phyloP scores from a whole-genome alignment of 148 eudicot genomes.

The Fagopyrum esculentum region DNA sequence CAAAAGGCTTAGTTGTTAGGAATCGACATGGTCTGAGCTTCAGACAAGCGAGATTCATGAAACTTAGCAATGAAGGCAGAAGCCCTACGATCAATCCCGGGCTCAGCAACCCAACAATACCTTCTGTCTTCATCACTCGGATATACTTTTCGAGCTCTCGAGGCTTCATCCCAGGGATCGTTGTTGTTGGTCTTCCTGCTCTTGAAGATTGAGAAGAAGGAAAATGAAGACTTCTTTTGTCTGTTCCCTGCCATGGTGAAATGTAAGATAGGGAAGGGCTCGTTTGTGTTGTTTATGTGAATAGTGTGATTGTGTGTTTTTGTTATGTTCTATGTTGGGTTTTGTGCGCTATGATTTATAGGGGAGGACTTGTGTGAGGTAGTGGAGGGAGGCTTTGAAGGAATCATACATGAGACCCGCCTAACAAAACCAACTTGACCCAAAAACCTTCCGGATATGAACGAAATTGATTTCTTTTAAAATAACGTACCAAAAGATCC shows the following conservation, averaged over 20 bases:
- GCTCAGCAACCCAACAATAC: constrained; percentile 23
- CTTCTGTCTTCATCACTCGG: constrained; percentile 9
- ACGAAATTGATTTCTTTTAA: too few species aligned
- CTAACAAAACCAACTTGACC: too few species aligned
- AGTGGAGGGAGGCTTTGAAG: too few species aligned
- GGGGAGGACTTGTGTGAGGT: too few species aligned
- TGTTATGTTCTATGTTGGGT: not conserved
- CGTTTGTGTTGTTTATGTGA: too few species aligned
- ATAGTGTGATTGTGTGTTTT: not conserved
- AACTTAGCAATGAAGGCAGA: constrained; percentile 19
- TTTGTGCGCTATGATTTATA: too few species aligned
- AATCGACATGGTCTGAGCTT: constrained; percentile 2
- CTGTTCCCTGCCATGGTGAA: not conserved
- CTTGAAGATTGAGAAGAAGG: too few species aligned
- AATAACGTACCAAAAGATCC: too few species aligned
- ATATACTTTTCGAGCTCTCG: not conserved
- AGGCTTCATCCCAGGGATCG: not conserved
- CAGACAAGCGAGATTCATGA: not conserved
- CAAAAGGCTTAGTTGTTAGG: not conserved
- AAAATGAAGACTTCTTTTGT: not conserved
- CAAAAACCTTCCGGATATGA: too few species aligned
- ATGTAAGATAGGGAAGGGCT: not conserved
- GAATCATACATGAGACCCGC: too few species aligned
- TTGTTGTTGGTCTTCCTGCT: too few species aligned
- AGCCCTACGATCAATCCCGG: constrained; percentile 23